Evolutionary conservation across 306 rosid genomes (phyloP), one percentile per base, ranked within the genome.

Genomic region (Crataegus laevigata): DNA sequence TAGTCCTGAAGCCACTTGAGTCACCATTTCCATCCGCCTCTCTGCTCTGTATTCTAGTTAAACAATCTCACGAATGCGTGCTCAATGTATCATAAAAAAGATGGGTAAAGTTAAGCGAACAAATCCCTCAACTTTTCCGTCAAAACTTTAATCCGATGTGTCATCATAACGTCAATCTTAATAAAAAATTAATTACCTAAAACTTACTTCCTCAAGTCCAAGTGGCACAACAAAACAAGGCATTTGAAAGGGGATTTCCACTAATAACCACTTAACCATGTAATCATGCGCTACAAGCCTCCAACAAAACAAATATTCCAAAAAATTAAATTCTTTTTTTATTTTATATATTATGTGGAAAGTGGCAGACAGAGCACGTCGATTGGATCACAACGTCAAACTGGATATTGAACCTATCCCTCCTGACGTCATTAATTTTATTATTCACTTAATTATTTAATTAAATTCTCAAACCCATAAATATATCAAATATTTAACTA

Each of bases 351-450:
- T 11, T 40, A n/a, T 47, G 71, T 74, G 72, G 43, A 79, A 47
- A 87, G 88, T 87, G 91, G 91, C 88, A 84, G 91, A 84, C 91
- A 84, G 68, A 58, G 80, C 87, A 75, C 77, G 83, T 79, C 83
- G 80, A 84, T 77, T 75, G 84, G 87, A 78, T 80, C 66, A 75
- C 65, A 80, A 77, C 79, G 75, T 82, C 75, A 87, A 87, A 77
- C 79, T 38, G 64, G 63, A 75, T 63, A 80, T 38, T 68, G 77
- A 84, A 74, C 69, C 63, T 62, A 59, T 26, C 74, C 54, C 54
- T 47, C 54, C 34, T 58, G 81, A 82, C 65, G 86, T 79, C 84
- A 84, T 40, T 61, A 66, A 66, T 30, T 6, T 22, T 4, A 40
- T 40, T 40, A 36, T 36, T 47, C 52, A 47, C 17, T 14, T 5